Evolutionary conservation across 108 stramenopile genomes (phyloP).

Genomic region (Cyclotella kingstonii): DNA sequence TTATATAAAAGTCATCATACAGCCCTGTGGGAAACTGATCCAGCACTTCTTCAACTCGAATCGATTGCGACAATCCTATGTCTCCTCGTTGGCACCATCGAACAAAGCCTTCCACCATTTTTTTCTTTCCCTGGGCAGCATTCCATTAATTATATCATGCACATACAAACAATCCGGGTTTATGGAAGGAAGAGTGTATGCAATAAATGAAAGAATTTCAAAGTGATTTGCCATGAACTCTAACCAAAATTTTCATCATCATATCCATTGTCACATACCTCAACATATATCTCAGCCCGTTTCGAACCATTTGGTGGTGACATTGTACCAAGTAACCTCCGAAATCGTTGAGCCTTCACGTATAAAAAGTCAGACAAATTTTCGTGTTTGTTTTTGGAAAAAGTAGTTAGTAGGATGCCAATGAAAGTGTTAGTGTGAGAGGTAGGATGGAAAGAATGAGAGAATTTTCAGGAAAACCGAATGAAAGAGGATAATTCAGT

Average conservation of each 20-base stretch:
- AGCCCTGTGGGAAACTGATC: conserved; percentile 79
- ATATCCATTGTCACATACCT: too few relatives aligned
- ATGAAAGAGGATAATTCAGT: too few relatives aligned
- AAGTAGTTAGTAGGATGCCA: too few relatives aligned
- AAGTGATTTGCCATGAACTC: not conserved
- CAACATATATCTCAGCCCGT: conserved; percentile 72
- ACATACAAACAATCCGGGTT: too few relatives aligned
- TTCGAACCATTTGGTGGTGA: conserved; percentile 61
- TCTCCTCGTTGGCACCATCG: conserved; percentile 78
- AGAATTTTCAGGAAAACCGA: too few relatives aligned
- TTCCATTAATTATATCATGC: not conserved
- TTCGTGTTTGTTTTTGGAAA: too few relatives aligned
- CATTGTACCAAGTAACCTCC: conserved; percentile 79
- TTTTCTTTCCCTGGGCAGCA: conserved; percentile 61
- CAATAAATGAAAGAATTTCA: not conserved
- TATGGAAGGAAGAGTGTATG: not conserved
- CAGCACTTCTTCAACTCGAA: conserved; percentile 51
- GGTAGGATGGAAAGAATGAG: too few relatives aligned
- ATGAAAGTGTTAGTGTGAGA: too few relatives aligned
- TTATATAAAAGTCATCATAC: conserved; percentile 80
- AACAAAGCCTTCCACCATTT: conserved; percentile 78
- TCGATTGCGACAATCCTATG: conserved; percentile 67
- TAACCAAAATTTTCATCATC: too few relatives aligned
- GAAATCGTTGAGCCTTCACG: conserved; percentile 63
- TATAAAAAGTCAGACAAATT: too few relatives aligned